A percentile compares a stretch with the other conserved stretches of the same genome.
These are phyloP conservation scores for Erigeron philadelphicus DNA, from an alignment of 140 eudicot species.

Conservation along the genomic window DNA sequence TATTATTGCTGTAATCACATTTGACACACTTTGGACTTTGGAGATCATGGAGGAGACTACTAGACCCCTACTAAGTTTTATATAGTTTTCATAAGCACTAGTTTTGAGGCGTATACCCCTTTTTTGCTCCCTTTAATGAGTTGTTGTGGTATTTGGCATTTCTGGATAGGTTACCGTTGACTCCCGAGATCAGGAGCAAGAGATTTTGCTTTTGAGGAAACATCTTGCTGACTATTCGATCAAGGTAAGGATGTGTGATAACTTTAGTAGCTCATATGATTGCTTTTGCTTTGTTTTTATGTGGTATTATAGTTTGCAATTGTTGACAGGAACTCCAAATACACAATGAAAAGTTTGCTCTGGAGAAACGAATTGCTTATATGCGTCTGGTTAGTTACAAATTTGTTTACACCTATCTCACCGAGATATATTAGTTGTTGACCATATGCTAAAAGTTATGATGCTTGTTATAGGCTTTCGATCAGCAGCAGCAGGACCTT, in stretches of 20 bases:
- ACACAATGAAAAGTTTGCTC: conserved; percentile 66
- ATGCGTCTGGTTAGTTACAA: conserved; percentile 75
- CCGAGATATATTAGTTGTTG: neutral
- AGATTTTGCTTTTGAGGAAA: conserved; percentile 53
- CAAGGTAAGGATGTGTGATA: conserved; percentile 41
- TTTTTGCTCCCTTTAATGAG: neutral
- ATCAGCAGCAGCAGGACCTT: conserved; percentile 95
- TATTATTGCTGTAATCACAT: neutral
- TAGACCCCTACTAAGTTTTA: too few relatives aligned
- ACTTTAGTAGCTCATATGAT: conserved; percentile 4
- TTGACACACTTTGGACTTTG: neutral
- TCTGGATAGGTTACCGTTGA: conserved; percentile 46
- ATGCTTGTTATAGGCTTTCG: conserved; percentile 64
- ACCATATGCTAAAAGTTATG: conserved; percentile 4
- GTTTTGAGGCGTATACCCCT: too few relatives aligned
- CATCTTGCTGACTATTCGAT: conserved; percentile 76
- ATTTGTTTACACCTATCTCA: conserved; percentile 4
- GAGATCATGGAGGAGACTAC: too few relatives aligned
- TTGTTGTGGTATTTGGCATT: neutral
- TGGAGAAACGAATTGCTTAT: conserved; percentile 93
- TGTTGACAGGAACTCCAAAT: conserved; percentile 75
- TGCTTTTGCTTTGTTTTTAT: conserved; percentile 4
- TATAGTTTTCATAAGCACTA: too few relatives aligned
- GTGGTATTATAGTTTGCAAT: conserved; percentile 1
- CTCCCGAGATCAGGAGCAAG: conserved; percentile 71